phyloP scores from a whole-genome alignment of 1,139 yeast genomes.

The Pichia terricola region DNA sequence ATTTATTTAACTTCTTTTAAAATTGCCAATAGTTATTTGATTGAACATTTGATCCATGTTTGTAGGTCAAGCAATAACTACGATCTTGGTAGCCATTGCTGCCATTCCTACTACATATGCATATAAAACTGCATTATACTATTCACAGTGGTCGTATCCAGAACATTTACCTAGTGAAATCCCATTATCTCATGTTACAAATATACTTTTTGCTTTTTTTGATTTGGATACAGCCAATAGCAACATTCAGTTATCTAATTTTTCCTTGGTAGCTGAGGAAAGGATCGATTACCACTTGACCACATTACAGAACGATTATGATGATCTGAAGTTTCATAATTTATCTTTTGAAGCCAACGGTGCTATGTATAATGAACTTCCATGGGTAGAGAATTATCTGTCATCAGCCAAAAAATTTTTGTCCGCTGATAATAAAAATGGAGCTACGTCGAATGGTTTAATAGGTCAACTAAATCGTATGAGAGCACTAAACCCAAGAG shows the following conservation, averaged over 20 bases:
- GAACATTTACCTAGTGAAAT: conserved; percentile 60
- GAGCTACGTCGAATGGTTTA: conserved; percentile 14
- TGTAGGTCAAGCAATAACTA: too few species aligned
- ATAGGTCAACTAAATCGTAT: conserved; percentile 47
- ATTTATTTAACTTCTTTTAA: too few species aligned
- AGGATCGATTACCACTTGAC: conserved; percentile 6
- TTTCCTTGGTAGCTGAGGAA: too few species aligned
- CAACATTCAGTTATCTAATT: conserved; percentile 2
- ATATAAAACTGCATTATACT: conserved; percentile 26
- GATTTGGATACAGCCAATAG: conserved; percentile 49
- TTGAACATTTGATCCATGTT: too few species aligned
- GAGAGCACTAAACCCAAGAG: conserved; percentile 37
- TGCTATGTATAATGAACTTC: neutral
- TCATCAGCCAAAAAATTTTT: neutral
- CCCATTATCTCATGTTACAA: conserved; percentile 48
- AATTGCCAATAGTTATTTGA: too few species aligned
- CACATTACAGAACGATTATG: neutral
- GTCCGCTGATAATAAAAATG: neutral
- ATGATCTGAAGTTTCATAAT: conserved; percentile 1
- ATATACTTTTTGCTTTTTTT: conserved; percentile 72
- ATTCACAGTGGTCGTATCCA: conserved; percentile 70
- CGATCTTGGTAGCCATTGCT: too few species aligned
- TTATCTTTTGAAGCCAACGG: conserved; percentile 1
- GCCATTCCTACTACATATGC: too few species aligned
- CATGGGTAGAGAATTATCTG: conserved; percentile 4